Evolutionary conservation across 2,329 filamentous ascomycete species (phyloP).

Genomic region (Phialophora tarda): DNA sequence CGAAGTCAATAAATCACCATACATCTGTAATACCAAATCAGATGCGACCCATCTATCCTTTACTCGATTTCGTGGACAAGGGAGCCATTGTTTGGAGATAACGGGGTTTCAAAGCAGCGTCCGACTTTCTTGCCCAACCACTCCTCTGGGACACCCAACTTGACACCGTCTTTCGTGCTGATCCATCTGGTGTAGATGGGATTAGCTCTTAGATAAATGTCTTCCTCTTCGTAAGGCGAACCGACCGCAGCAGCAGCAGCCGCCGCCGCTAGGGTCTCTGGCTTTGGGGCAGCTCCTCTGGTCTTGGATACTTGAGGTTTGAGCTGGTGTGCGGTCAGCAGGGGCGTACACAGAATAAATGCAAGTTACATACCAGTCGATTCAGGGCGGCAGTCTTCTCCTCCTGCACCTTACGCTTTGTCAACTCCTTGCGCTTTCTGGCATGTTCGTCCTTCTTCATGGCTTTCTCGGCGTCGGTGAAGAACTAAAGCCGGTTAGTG

Average conservation of each 20-base stretch:
- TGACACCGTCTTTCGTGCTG: conserved; percentile 49
- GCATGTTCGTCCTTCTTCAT: conserved; percentile 78
- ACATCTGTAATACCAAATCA: conserved; percentile 19
- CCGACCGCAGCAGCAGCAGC: conserved; percentile 47
- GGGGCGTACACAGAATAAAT: conserved; percentile 6
- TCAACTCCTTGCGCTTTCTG: conserved; percentile 72
- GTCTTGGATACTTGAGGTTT: conserved; percentile 69
- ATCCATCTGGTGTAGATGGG: conserved; percentile 55
- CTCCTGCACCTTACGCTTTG: conserved; percentile 78
- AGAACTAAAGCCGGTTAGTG: conserved; percentile 71
- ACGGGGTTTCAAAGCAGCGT: conserved; percentile 44
- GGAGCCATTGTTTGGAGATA: conserved; percentile 26
- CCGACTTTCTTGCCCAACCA: conserved; percentile 54
- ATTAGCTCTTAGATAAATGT: conserved; percentile 48
- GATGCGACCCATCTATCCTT: background rate
- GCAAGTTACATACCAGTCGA: conserved; percentile 32
- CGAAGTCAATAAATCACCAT: background rate
- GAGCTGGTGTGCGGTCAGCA: conserved; percentile 45
- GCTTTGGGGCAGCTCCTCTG: conserved; percentile 55
- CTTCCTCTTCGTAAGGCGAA: conserved; percentile 46
- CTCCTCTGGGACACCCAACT: conserved; percentile 53
- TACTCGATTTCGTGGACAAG: conserved; percentile 39
- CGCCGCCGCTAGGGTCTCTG: conserved; percentile 49
- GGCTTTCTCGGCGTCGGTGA: conserved; percentile 74
- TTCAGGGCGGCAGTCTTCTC: conserved; percentile 64